phyloP scores from a whole-genome alignment of 2,329 filamentous ascomycete genomes.

The Sporothrix inflata region DNA sequence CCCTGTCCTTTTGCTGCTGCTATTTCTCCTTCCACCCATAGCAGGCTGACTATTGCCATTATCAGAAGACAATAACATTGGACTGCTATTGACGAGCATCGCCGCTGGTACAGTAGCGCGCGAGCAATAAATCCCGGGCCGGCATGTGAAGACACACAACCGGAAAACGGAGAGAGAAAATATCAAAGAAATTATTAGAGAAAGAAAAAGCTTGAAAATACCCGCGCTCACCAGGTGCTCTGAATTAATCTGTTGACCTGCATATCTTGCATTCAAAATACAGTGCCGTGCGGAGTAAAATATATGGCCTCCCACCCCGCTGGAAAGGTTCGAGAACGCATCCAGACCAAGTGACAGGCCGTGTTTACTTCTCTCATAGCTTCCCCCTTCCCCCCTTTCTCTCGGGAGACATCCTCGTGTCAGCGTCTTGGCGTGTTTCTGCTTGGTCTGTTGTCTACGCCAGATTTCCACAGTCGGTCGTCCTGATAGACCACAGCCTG shows the following conservation, averaged over 20 bases:
- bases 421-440: conserved; percentile 10
- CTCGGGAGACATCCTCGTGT: conserved; percentile 1
- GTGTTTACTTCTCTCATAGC: background rate
- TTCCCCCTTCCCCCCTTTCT: background rate
- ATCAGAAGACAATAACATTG: conserved; percentile 1
- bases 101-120: background rate
- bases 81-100: conserved; percentile 2
- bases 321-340: conserved; percentile 6
- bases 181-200: background rate
- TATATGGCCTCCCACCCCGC: background rate
- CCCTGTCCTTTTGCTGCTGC: background rate
- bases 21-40: background rate
- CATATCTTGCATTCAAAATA: background rate
- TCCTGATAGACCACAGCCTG: background rate
- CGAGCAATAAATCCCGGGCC: background rate
- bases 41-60: background rate
- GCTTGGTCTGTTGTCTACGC: background rate
- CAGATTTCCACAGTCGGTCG: background rate
- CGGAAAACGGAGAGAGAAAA: background rate
- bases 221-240: conserved; percentile 9
- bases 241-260: conserved; percentile 3
- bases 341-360: background rate
- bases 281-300: background rate
- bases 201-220: background rate
- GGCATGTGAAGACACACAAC: background rate